Base-by-base conservation (phyloP, 139 green algal genomes). In the Chlamydomonas sp. region DNA sequence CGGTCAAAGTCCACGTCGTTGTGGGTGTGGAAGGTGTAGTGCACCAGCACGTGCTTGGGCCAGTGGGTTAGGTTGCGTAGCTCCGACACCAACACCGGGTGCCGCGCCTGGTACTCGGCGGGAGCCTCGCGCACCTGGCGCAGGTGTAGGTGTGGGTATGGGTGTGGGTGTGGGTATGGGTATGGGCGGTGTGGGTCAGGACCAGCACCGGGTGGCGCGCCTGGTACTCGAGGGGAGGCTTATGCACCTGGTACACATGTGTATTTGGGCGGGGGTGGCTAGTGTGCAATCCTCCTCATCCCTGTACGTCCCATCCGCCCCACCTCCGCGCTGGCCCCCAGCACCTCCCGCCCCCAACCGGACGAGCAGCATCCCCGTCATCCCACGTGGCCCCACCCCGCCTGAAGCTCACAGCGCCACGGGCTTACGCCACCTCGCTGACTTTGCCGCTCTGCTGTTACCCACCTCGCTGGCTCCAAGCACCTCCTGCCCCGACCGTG, bases 41-140 rank as follows among this genome's bases (percentile, higher is more conserved):
- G 84, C 82, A 97, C 89, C 78, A 96, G 89, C 86, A 97, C 84
- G 78, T 96, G 95, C 90, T 97, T 97, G 71, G 95, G 95, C 95
- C 95, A 97, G 85, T 95, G 90, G 6, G 80, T 94, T 59, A 79
- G 71, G 79, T 97, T 95, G 18, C 77, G 76, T 67, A 94, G 96
- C 81, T 97, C 93, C 0, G 83, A 62, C 12, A 94, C 90, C 76
- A 97, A 77, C 60, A 85, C 10, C 66, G 81, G 62, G 68, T 96
- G 93, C 15, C 67, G 58, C 62, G 79, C 20, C 74, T 90, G 68
- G 72, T 94, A 92, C 31, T 90, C 87, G 15, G 84, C 75, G 5
- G 90, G 88, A 5, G 95, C 89, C 8, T 91, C 69, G 7, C 80
- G 15, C 58, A 96, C 92, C 90, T 90, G 77, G 10, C 66, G 66